These are phyloP conservation scores for Coemansia sp. DNA, from an alignment of 192 early-diverging fungal species.

Conservation along the genomic window DNA sequence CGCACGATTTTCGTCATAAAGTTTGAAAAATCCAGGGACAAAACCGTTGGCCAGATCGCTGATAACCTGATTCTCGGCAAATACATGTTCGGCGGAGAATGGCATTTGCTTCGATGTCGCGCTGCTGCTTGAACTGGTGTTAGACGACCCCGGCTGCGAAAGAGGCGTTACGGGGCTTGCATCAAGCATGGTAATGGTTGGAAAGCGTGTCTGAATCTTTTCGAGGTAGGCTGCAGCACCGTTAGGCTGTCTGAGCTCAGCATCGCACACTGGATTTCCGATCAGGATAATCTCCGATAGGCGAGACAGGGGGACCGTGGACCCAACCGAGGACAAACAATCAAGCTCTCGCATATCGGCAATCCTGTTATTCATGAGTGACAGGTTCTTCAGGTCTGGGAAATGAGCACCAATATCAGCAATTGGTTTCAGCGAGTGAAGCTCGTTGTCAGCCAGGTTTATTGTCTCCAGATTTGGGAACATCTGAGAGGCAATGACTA, in stretches of 20 bases:
- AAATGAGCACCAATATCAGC: slow-evolving; percentile 44
- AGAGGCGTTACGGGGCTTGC: slow-evolving; percentile 43
- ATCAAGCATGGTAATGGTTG: slow-evolving; percentile 51
- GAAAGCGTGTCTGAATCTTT: slow-evolving; percentile 52
- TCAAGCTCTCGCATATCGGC: slow-evolving; percentile 42
- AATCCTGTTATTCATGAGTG: slow-evolving; percentile 48
- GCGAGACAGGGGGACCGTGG: slow-evolving; percentile 36
- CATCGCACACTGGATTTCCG: slow-evolving; percentile 40
- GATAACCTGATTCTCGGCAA: slow-evolving; percentile 42
- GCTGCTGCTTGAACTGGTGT: not conserved
- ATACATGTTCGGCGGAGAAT: slow-evolving; percentile 36
- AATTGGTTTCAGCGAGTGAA: slow-evolving; percentile 40
- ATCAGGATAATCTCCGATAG: slow-evolving; percentile 37
- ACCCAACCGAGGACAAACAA: slow-evolving; percentile 42
- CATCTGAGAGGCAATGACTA: slow-evolving; percentile 44
- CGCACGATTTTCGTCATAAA: slow-evolving; percentile 43
- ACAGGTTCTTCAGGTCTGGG: slow-evolving; percentile 41
- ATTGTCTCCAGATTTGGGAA: slow-evolving; percentile 35
- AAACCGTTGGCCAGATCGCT: slow-evolving; percentile 40
- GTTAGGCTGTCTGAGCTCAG: slow-evolving; percentile 24
- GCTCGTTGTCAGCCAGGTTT: slow-evolving; percentile 43
- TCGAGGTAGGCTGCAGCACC: slow-evolving; percentile 41
- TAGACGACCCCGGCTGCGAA: slow-evolving; percentile 18
- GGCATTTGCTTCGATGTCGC: slow-evolving; percentile 25
- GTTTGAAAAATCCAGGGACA: slow-evolving; percentile 40